phyloP scores from a whole-genome alignment of 352 stramenopile genomes.

The Globisporangium echinulatum region DNA sequence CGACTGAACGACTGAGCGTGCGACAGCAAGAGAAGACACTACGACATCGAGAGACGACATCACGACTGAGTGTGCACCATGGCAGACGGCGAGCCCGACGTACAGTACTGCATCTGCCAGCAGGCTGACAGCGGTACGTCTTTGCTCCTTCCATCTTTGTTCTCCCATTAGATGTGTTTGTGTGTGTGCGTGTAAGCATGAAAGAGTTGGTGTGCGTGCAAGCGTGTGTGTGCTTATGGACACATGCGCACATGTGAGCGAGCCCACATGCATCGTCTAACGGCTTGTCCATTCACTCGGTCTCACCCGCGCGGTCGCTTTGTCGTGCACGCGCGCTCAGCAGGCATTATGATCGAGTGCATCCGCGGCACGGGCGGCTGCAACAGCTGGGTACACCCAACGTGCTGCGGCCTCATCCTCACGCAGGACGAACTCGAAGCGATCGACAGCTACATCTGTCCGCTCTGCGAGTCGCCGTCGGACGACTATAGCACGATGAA shows the following conservation, averaged over 20 bases:
- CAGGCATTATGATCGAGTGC: slow-evolving; percentile 92
- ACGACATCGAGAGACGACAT: neutral
- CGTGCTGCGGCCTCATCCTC: slow-evolving; percentile 82
- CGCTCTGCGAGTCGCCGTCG: slow-evolving; percentile 60
- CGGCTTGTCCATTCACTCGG: neutral
- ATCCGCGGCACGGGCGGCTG: slow-evolving; percentile 85
- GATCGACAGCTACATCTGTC: slow-evolving; percentile 81
- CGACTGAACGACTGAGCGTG: neutral
- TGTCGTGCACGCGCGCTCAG: slow-evolving; percentile 3
- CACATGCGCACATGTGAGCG: neutral
- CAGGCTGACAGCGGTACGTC: slow-evolving; percentile 64
- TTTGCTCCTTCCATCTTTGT: neutral
- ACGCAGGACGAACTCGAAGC: slow-evolving; percentile 82
- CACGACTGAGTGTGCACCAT: slow-evolving; percentile 13
- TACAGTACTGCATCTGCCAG: slow-evolving; percentile 82
- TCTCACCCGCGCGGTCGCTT: neutral
- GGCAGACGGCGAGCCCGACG: slow-evolving; percentile 26
- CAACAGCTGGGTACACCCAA: slow-evolving; percentile 88
- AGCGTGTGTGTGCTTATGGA: neutral
- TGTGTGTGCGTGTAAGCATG: neutral
- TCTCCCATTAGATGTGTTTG: neutral
- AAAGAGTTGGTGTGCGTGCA: neutral
- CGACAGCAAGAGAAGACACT: slow-evolving; percentile 1
- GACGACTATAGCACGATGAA: slow-evolving; percentile 65
- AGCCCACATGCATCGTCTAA: neutral